phyloP scores from a whole-genome alignment of 176 grass and related monocot genomes.

The Leersia perrieri region DNA sequence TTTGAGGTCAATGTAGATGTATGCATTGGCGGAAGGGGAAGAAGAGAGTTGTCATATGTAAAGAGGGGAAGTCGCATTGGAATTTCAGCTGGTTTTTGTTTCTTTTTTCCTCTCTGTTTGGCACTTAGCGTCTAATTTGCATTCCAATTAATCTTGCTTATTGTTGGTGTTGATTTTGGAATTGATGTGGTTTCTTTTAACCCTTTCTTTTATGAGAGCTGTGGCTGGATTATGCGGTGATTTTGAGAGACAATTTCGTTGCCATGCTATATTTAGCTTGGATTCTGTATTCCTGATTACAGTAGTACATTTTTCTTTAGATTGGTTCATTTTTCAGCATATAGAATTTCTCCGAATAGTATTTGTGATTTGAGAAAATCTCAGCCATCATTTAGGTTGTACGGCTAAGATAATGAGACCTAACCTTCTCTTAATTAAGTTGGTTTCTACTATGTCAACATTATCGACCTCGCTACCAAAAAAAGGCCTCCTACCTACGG shows the following conservation, averaged over 20 bases:
- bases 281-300: too few relatives aligned
- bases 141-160: background rate
- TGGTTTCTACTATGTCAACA: too few relatives aligned
- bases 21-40: background rate
- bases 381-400: too few relatives aligned
- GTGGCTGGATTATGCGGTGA: background rate
- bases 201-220: too few relatives aligned
- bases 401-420: too few relatives aligned
- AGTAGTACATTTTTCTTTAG: too few relatives aligned
- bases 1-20: background rate
- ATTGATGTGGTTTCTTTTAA: background rate
- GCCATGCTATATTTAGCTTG: background rate
- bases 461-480: too few relatives aligned
- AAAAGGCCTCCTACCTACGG: too few relatives aligned
- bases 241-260: background rate
- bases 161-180: slow-evolving; percentile 9
- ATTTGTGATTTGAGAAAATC: too few relatives aligned
- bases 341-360: too few relatives aligned
- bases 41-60: slow-evolving; percentile 23
- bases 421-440: too few relatives aligned
- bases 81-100: slow-evolving; percentile 41
- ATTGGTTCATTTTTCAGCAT: too few relatives aligned
- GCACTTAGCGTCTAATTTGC: background rate
- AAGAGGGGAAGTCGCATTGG: slow-evolving; percentile 18
- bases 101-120: background rate